Evolutionary conservation across 2,329 filamentous ascomycete genomes (phyloP), one percentile per base, ranked within the genome.

Genomic region (Cercospora nicotianae): DNA sequence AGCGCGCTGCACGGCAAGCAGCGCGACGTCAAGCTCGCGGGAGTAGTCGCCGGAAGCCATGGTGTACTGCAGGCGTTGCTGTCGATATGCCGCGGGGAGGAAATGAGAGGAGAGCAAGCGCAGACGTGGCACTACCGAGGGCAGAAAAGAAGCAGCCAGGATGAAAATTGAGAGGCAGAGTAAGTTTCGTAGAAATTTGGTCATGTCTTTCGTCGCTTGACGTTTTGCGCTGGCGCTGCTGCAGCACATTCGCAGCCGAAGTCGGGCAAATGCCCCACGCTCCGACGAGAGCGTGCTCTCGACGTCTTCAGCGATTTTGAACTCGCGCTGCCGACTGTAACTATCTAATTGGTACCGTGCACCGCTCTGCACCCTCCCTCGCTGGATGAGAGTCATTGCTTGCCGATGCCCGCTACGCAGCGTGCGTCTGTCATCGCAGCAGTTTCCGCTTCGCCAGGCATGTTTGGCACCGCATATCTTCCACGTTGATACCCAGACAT

Each of bases 1-100:
- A 28, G 91, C 94, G 72, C 94, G 89, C 83, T 96, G 93, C 66
- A 97, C 94, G 69, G 94, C 93, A 53, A 97, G 88, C 79, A 94
- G 90, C 70, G 94, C 94, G 65, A 96, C 87, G 76, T 90, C 85
- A 74, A 95, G 88, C 83, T 97, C 94, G 72, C 89, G 87, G 67
- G 87, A 83, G 84, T 95, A 96, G 59, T 83, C 78, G 78, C 83
- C 81, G 55, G 73, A 77, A 77, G 81, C 80, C 72, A 74, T 78
- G 67, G 76, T 73, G 69, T 72, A 65, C 13, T 69, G 63, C 26
- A 45, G 65, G 28, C 62, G 33, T 51, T 57, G 60, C 18, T 60
- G 30, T 36, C 39, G 16, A 26, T 63, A 67, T 55, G 64, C 45
- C 33, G 63, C 20, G 48, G 69, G 65, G 18, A 67, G 33, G 66